Percentiles rank a stretch among this genome's conserved stretches.
phyloP scores from a whole-genome alignment of 2,329 filamentous ascomycete genomes.

The Diaporthe citri region DNA sequence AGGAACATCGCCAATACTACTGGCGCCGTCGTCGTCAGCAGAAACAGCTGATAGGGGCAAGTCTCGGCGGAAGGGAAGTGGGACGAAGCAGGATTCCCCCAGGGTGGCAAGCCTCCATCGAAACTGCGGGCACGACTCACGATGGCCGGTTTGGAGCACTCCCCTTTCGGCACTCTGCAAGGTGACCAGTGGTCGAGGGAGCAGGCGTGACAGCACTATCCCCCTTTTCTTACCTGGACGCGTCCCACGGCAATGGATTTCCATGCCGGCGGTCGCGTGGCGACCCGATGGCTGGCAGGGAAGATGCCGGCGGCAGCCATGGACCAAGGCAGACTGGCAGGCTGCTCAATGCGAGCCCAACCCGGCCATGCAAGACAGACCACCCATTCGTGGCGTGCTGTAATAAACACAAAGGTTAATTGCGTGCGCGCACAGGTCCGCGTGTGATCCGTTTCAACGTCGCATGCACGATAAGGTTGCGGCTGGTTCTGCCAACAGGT shows the following conservation, averaged over 20 bases:
- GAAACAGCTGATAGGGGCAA: conserved; percentile 19
- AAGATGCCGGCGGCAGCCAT: neutral
- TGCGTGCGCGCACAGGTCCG: conserved; percentile 6
- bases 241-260: conserved; percentile 23
- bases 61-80: conserved; percentile 13
- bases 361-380: conserved; percentile 20
- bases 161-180: conserved; percentile 21
- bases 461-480: conserved; percentile 27
- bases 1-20: conserved; percentile 2
- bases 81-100: neutral
- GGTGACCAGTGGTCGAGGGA: conserved; percentile 11
- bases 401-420: conserved; percentile 30
- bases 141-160: neutral
- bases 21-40: conserved; percentile 28
- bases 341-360: conserved; percentile 26
- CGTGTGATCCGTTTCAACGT: conserved; percentile 16
- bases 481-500: conserved; percentile 3
- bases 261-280: conserved; percentile 20
- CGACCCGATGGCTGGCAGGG: neutral
- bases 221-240: conserved; percentile 5
- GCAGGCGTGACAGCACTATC: conserved; percentile 10
- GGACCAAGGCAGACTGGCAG: conserved; percentile 11
- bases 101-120: conserved; percentile 23
- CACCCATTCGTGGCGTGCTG: conserved; percentile 13
- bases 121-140: conserved; percentile 31